Base-by-base conservation (phyloP, 345 rosid species). In the Lumnitzera littorea region DNA sequence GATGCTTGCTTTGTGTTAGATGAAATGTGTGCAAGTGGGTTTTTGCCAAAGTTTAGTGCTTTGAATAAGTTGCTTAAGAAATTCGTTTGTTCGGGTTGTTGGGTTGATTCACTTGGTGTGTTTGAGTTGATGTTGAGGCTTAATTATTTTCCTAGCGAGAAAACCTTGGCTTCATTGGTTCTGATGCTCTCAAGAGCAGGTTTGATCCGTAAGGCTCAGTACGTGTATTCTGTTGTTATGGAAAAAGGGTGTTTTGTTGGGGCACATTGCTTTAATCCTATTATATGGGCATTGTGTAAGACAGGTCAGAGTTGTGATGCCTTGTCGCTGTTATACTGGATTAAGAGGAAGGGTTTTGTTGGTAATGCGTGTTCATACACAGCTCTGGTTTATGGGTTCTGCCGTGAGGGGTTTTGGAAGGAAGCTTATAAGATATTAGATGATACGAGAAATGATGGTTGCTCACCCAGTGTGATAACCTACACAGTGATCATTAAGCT, bases 341-440 rank as follows among this genome's bases (percentile, higher is more conserved):
- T 78, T 72, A 75, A 60, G 70, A 75, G 66, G 74, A 72, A 56
- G 46, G 80, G 82, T 29, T 8, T 69, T 63, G 51, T 60, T 31
- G 55, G 52, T 15, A 67, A 71, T 55, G 75, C 57, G 15, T 72
- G 77, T 49, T 78, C 79, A 0, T 78, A 69, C 61, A 72, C 79
- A 6, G 80, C 77, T 64, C 64, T 78, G 64, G 61, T 75, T 63
- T 75, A 75, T 64, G 82, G 82, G 15, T 69, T 78, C 59, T 24
- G 65, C 55, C 69, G 56, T 65, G 80, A 69, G 61, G 77, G 80
- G 13, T 60, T 23, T 15, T 27, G 36, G 68, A 64, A 66, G 3
- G 66, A 67, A 50, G 77, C 71, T 13, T 69, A 60, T 27, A 67
- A 4, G 24, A 66, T 67, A 58, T 56, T 72, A 15, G 59, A 67